phyloP scores from a whole-genome alignment of 768 basidiomycete genomes.

The Cyclocybe aegerita region DNA sequence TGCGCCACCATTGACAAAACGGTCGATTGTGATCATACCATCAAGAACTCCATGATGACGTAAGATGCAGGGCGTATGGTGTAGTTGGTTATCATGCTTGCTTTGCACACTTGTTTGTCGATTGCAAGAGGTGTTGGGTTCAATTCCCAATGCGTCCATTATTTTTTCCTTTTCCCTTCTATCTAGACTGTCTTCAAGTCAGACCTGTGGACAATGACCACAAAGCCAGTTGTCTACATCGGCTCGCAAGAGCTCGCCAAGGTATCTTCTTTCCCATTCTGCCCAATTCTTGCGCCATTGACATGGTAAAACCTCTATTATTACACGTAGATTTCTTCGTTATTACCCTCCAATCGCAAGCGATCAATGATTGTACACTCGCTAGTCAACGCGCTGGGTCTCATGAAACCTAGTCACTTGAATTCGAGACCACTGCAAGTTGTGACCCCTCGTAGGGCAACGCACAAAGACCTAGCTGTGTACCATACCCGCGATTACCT shows the following conservation, averaged over 20 bases:
- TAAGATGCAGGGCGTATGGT: slow-evolving; percentile 16
- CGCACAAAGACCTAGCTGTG: slow-evolving; percentile 50
- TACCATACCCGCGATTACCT: slow-evolving; percentile 79
- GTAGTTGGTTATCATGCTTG: slow-evolving; percentile 30
- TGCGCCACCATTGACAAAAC: too few relatives aligned
- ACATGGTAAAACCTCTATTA: too few relatives aligned
- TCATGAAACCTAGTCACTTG: slow-evolving; percentile 36
- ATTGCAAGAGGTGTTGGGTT: slow-evolving; percentile 18
- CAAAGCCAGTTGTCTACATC: slow-evolving; percentile 17
- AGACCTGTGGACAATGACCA: background rate
- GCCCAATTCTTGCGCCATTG: background rate
- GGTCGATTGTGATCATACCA: too few relatives aligned
- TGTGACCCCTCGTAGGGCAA: slow-evolving; percentile 55
- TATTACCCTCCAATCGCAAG: slow-evolving; percentile 68
- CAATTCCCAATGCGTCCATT: slow-evolving; percentile 17
- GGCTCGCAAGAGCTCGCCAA: slow-evolving; percentile 24
- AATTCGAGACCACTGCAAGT: slow-evolving; percentile 35
- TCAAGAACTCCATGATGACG: too few relatives aligned
- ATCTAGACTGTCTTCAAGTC: background rate
- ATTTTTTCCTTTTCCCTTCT: background rate
- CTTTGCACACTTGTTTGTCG: slow-evolving; percentile 15
- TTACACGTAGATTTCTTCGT: slow-evolving; percentile 35
- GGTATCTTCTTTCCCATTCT: slow-evolving; percentile 6
- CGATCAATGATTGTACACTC: slow-evolving; percentile 69
- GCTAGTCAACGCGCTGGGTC: slow-evolving; percentile 50